Evolutionary conservation across 306 rosid genomes (phyloP), one percentile per base, ranked within the genome.

Genomic region (Glycyrrhiza uralensis): DNA sequence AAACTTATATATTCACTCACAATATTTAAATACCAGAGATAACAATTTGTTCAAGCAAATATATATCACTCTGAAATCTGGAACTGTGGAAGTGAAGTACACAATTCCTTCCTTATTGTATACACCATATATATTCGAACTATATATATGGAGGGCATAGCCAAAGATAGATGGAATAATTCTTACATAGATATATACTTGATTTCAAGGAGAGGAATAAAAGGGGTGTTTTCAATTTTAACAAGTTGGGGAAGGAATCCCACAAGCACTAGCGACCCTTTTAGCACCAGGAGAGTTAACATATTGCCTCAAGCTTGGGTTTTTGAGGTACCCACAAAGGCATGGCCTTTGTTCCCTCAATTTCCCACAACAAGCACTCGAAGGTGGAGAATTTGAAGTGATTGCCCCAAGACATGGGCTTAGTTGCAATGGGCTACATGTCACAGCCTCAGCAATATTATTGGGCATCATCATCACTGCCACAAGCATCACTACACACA

Each of bases 291-390:
- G 70, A 71, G 87, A 62, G 44, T 32, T 76, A 19, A 87, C 54
- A 42, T 85, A 90, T 8, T 19, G 75, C 72, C 29, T 61, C 4
- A 84, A 68, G 5, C 0, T 10, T 3, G 96, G 96, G 74, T 84
- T 60, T 74, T 42, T 76, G 20, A 82, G n/a, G 63, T 90, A 90
- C 2, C 61, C 80, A 67, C 96, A 90, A 0, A 90, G 76, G 80
- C 96, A 90, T 33, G 96, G 77, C 41, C 10, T 76, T 44, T 90
- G 96, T 45, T 80, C 75, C 39, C 7, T 82, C 77, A 90, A 8
- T 69, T 70, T 89, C 23, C 17, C 6, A 60, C 97, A 91, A 47
- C 97, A 91, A 2, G 2, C 0, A 1, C 1, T 0, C 0, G 88
- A 68, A 0, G 93, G 93, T 3, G 33, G 8, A 3, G 79, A 0